A percentile compares a stretch with the other conserved stretches of the same genome.
Conservation (phyloP, 75 land plant genomes). For the Selaginella moellendorffii region DNA sequence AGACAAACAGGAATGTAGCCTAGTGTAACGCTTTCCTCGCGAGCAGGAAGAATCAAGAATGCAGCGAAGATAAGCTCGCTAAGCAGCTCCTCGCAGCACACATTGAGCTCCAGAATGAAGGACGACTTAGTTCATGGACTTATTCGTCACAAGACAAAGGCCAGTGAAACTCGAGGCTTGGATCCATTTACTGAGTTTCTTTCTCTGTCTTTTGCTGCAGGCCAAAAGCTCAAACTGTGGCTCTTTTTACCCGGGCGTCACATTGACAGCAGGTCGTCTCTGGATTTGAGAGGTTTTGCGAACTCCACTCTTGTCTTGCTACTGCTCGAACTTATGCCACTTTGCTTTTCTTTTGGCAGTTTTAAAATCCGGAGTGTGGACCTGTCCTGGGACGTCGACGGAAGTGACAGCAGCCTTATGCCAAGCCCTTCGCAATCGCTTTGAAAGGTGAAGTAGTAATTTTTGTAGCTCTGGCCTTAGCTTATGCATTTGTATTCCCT, state of each 20-base stretch:
- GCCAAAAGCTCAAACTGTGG: conserved; percentile 87
- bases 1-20: conserved; percentile 28
- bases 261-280: conserved; percentile 34
- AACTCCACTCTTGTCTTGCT: too few relatives aligned
- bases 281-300: conserved; percentile 58
- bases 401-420: conserved; percentile 72
- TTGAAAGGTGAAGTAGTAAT: conserved; percentile 47
- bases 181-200: too few relatives aligned
- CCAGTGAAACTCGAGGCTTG: too few relatives aligned
- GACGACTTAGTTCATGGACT: conserved; percentile 79
- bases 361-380: conserved; percentile 61
- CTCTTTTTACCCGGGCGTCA: conserved; percentile 85
- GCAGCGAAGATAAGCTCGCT: conserved; percentile 36
- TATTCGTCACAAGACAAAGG: conserved; percentile 22
- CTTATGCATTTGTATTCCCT: background rate
- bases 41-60: background rate
- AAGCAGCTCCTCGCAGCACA: conserved; percentile 58
- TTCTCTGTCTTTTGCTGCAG: conserved; percentile 18
- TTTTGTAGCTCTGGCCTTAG: background rate
- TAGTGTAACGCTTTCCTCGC: conserved; percentile 13
- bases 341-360: conserved; percentile 29
- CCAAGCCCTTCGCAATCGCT: conserved; percentile 70
- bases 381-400: conserved; percentile 71
- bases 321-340: too few relatives aligned
- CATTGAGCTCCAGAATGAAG: conserved; percentile 65